Percentiles rank a stretch among this genome's conserved stretches.
These are phyloP conservation scores for Alternaria sp. DNA, from an alignment of 2,329 filamentous ascomycete genomes.

Conservation along the genomic window DNA sequence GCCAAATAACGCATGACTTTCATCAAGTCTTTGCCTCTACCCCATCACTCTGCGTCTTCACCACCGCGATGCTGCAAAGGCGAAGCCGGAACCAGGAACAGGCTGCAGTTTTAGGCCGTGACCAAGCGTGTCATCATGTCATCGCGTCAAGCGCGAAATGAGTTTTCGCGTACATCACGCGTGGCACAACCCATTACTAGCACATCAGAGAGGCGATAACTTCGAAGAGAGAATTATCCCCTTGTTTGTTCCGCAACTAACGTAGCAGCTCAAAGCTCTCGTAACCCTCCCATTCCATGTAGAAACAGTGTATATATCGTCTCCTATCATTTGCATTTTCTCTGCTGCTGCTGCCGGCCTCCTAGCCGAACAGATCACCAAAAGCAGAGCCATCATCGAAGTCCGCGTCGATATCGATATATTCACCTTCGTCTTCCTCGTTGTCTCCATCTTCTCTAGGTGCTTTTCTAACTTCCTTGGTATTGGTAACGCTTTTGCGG, in stretches of 20 bases:
- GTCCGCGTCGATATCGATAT: conserved; percentile 21
- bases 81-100: neutral
- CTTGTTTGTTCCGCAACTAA: neutral
- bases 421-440: conserved; percentile 9
- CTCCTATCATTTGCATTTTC: fast-evolving
- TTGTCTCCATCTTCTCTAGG: conserved; percentile 11
- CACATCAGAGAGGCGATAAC: neutral
- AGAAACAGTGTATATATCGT: neutral
- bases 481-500: conserved; percentile 3
- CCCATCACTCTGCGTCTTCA: neutral
- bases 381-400: conserved; percentile 8
- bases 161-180: neutral
- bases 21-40: neutral
- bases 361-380: neutral
- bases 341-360: fast-evolving
- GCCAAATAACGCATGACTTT: neutral
- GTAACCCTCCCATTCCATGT: neutral
- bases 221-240: neutral
- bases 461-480: neutral
- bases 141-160: neutral
- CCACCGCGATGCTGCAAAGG: neutral
- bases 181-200: neutral
- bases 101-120: neutral
- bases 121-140: neutral
- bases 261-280: conserved; percentile 1